Percentiles rank a stretch among this genome's conserved stretches.
Conservation (phyloP, 768 basidiomycete genomes). For the Pleurotus tuber-regium region DNA sequence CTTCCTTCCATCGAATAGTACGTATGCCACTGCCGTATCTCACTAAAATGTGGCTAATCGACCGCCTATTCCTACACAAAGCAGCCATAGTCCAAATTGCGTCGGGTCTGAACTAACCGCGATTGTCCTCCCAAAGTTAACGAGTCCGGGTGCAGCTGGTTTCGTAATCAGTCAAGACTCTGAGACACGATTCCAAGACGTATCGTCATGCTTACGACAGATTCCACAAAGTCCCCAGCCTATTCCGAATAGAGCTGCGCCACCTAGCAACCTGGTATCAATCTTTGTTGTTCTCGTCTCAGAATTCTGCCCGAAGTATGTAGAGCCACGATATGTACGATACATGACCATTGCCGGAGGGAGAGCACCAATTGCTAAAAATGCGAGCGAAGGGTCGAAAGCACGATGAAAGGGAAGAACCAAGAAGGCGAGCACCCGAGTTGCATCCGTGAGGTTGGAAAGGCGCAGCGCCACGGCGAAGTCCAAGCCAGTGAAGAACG, state of each 20-base stretch:
- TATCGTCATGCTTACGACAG: constrained; percentile 48
- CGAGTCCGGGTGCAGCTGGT: constrained; percentile 59
- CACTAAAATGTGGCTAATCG: too few relatives aligned
- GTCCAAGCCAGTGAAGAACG: constrained; percentile 42
- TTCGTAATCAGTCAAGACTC: constrained; percentile 1
- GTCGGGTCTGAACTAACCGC: constrained; percentile 30
- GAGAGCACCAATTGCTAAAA: constrained; percentile 52
- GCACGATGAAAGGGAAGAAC: constrained; percentile 43
- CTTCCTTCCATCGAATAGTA: too few relatives aligned
- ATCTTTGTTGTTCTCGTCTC: constrained; percentile 26
- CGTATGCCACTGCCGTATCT: too few relatives aligned
- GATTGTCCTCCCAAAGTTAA: constrained; percentile 55
- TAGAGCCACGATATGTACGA: constrained; percentile 40
- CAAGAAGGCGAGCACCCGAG: constrained; percentile 51
- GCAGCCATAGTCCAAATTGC: constrained; percentile 39
- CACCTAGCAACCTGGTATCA: constrained; percentile 44
- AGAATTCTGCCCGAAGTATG: constrained; percentile 37
- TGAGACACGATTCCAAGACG: neutral
- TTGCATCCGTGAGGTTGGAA: constrained; percentile 49
- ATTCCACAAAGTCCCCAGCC: constrained; percentile 63
- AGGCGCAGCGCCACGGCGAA: constrained; percentile 55
- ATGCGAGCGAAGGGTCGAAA: constrained; percentile 57
- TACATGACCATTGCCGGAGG: constrained; percentile 45
- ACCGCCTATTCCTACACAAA: constrained; percentile 37
- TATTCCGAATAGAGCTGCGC: constrained; percentile 56